phyloP scores from a whole-genome alignment of 495 filamentous ascomycete genomes.

The Amorphotheca resinae region DNA sequence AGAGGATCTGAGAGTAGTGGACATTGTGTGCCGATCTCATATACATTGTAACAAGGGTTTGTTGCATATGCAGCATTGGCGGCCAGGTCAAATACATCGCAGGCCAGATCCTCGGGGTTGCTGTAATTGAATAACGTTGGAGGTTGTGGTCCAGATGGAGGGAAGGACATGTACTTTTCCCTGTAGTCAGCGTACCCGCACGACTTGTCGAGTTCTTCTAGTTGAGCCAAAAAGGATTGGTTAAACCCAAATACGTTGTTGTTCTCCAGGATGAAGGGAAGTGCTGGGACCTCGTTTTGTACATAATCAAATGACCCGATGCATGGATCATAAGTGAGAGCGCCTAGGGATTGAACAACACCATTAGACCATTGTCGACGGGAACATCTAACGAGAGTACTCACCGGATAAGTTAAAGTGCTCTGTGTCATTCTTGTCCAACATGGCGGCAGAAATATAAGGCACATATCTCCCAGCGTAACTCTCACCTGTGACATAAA shows the following conservation, averaged over 20 bases:
- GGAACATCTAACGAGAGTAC: neutral
- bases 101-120: slow-evolving; percentile 16
- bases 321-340: slow-evolving; percentile 19
- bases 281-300: slow-evolving; percentile 23
- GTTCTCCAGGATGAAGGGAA: slow-evolving; percentile 38
- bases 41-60: slow-evolving; percentile 53
- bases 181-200: slow-evolving; percentile 46
- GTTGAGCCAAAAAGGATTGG: slow-evolving; percentile 34
- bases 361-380: neutral
- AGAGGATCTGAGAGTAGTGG: slow-evolving; percentile 23
- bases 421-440: slow-evolving; percentile 35
- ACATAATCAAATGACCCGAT: slow-evolving; percentile 14
- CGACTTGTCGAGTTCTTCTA: slow-evolving; percentile 34
- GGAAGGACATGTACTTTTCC: slow-evolving; percentile 44
- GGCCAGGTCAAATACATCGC: slow-evolving; percentile 39
- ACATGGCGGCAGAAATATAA: slow-evolving; percentile 40
- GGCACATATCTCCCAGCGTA: slow-evolving; percentile 46
- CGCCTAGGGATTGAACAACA: too few species aligned
- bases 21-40: slow-evolving; percentile 38
- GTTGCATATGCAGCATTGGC: slow-evolving; percentile 31
- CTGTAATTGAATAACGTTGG: slow-evolving; percentile 14
- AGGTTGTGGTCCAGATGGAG: slow-evolving; percentile 31
- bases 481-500: slow-evolving; percentile 50
- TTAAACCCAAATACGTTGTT: slow-evolving; percentile 46
- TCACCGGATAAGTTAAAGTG: slow-evolving; percentile 35